phyloP scores from a whole-genome alignment of 225 moss, liverwort and hornwort genomes.

The Thuidium tamariscinum region DNA sequence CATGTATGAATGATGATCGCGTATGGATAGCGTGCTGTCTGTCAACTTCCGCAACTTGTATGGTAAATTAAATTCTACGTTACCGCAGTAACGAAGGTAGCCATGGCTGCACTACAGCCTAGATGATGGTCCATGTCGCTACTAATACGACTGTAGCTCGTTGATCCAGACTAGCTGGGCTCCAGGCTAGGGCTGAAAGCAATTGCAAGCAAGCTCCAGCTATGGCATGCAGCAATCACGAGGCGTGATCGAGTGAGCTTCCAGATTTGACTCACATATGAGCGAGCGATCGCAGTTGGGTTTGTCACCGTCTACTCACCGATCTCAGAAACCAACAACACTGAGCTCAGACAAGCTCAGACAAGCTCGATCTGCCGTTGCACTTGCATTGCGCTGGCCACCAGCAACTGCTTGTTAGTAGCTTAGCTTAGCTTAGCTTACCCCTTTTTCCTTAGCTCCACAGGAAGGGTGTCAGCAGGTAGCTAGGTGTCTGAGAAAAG shows the following conservation, averaged over 20 bases:
- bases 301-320: background rate
- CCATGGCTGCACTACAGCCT: background rate
- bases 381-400: background rate
- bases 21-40: background rate
- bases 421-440: background rate
- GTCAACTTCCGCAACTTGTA: background rate
- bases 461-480: background rate
- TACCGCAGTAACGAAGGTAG: background rate
- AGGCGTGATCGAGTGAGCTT: background rate
- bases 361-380: background rate
- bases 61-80: background rate
- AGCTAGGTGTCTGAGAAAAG: background rate
- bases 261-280: background rate
- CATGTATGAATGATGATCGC: background rate
- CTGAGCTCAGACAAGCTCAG: background rate
- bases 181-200: background rate
- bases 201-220: background rate
- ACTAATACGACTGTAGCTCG: background rate
- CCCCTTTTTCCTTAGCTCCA: background rate
- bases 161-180: background rate
- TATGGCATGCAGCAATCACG: background rate
- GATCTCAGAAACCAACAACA: background rate
- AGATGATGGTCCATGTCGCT: background rate
- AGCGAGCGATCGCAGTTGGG: background rate
- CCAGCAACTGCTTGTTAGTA: background rate